Conservation (phyloP, 179 eudicot genomes). For the Camellia oleifera region DNA sequence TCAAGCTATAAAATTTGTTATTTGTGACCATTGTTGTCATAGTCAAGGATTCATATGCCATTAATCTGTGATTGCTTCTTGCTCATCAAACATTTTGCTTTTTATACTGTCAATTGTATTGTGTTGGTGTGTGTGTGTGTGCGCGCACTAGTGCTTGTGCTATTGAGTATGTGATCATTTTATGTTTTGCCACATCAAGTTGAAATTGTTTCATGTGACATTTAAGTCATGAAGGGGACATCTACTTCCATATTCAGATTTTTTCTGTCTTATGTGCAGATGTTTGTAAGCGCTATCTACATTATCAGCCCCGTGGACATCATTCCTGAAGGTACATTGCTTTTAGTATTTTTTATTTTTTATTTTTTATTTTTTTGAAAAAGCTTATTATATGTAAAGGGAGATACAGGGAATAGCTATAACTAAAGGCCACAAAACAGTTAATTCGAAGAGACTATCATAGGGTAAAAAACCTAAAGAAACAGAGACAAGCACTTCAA, state of each 20-base stretch:
- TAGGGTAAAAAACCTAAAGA: no score
- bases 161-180: no score
- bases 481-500: no score
- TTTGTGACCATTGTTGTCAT: not conserved
- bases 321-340: slow-evolving; percentile 82
- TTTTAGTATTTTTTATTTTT: not conserved
- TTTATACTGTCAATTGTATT: not conserved
- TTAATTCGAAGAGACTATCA: no score
- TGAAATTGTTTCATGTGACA: not conserved
- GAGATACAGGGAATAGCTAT: no score
- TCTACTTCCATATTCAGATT: not conserved
- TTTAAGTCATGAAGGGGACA: not conserved
- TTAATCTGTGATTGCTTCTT: not conserved
- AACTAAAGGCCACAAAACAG: no score
- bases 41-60: not conserved
- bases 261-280: slow-evolving; percentile 25
- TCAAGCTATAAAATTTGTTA: not conserved
- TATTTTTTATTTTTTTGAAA: no score
- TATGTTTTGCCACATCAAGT: not conserved
- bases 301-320: slow-evolving; percentile 84
- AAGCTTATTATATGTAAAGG: no score
- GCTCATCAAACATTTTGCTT: not conserved
- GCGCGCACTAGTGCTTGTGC: no score
- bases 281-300: slow-evolving; percentile 57
- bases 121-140: not conserved